phyloP scores from a whole-genome alignment of 371 early-diverging fungal genomes.

The Mortierella sp. region DNA sequence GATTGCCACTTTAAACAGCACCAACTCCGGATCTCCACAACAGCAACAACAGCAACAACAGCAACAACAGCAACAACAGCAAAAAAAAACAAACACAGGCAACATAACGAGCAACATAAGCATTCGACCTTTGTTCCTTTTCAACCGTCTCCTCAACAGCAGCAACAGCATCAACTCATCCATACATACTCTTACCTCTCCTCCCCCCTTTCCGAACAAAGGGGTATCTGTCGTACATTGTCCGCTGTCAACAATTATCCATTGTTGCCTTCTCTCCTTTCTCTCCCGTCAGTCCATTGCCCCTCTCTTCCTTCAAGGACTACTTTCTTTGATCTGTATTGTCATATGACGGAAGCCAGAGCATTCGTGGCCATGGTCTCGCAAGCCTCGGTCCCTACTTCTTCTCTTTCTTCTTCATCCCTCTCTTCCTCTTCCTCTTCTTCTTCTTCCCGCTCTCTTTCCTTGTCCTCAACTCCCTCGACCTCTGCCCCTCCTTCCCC shows the following conservation, averaged over 20 bases:
- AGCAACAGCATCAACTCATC: neutral
- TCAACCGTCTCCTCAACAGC: neutral
- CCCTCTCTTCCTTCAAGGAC: neutral
- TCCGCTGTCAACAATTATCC: neutral
- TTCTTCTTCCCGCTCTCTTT: conserved; percentile 8
- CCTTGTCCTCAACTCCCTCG: neutral
- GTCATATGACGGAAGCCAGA: conserved; percentile 54
- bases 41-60: neutral
- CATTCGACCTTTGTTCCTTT: neutral
- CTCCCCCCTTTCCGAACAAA: neutral
- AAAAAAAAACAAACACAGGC: neutral
- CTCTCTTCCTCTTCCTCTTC: conserved; percentile 11
- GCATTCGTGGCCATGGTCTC: conserved; percentile 45
- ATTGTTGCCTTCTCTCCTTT: neutral
- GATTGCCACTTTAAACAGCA: neutral
- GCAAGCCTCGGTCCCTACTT: conserved; percentile 17
- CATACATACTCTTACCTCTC: neutral
- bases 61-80: neutral
- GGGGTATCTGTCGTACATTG: neutral
- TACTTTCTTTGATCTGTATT: conserved; percentile 16
- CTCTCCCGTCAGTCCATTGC: neutral
- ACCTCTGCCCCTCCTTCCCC: conserved; percentile 2
- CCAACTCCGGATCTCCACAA: neutral
- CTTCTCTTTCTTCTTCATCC: conserved; percentile 9
- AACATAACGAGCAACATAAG: neutral